Evolutionary conservation across 2,329 filamentous ascomycete genomes (phyloP).

Genomic region (Monosporascus sp.): DNA sequence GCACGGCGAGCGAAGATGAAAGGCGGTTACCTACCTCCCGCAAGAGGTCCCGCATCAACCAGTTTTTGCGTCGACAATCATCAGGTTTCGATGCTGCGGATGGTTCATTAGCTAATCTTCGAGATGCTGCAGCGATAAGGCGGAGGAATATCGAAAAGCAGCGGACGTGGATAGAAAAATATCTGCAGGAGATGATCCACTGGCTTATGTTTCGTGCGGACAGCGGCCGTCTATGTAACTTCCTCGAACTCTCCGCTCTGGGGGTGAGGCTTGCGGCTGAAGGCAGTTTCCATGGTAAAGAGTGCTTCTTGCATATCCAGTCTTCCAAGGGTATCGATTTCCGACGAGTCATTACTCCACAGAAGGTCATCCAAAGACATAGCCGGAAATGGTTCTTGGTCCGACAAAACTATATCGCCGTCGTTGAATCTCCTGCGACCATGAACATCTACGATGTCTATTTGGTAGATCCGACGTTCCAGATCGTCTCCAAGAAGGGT

Average conservation of each 20-base stretch:
- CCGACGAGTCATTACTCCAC: conserved; percentile 71
- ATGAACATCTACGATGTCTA: conserved; percentile 99
- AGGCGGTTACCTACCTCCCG: conserved; percentile 37
- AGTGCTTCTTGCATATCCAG: conserved; percentile 88
- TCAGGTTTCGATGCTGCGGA: conserved; percentile 45
- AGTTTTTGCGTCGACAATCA: conserved; percentile 49
- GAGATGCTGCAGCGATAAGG: conserved; percentile 49
- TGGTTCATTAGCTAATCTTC: conserved; percentile 32
- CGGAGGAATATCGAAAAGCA: conserved; percentile 74
- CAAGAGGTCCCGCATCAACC: conserved; percentile 48
- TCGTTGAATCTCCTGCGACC: conserved; percentile 96
- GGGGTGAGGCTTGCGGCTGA: conserved; percentile 92
- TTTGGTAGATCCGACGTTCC: conserved; percentile 86
- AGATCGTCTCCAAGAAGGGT: conserved; percentile 68
- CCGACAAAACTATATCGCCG: conserved; percentile 95
- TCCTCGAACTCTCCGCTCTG: conserved; percentile 88
- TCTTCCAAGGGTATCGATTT: conserved; percentile 87
- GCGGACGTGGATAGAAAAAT: conserved; percentile 79
- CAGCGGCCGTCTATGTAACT: conserved; percentile 92
- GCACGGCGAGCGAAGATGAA: conserved; percentile 65
- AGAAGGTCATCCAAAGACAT: conserved; percentile 75
- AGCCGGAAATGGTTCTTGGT: conserved; percentile 96
- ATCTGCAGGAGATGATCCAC: conserved; percentile 87
- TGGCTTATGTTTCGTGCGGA: conserved; percentile 97
- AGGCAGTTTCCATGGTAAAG: conserved; percentile 95